Evolutionary conservation across 192 early-diverging fungal species (phyloP), one percentile per base, ranked within the genome.

Genomic region (Coemansia erecta): DNA sequence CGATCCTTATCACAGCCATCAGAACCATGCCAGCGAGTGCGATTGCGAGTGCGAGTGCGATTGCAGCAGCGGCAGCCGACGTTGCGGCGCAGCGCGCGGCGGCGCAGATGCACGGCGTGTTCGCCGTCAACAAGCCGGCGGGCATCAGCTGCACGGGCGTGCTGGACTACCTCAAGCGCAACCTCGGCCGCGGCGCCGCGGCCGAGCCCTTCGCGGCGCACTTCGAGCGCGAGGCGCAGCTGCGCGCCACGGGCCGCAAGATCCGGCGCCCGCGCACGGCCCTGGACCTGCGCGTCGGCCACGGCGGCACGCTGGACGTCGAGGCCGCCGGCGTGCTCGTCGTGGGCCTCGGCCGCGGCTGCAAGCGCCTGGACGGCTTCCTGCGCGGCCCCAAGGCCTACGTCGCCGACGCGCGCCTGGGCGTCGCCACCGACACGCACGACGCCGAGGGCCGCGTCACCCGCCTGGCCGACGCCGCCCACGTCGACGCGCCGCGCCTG

Each of bases 361-460:
- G 84, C 68, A 86, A 87, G 60, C 22, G 63, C 31, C 56, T 87
- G 33, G 45, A 64, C 13, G 47, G 21, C 17, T 86, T 69, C 60
- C 58, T 85, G 12, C 46, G 48, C 22, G 80, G 84, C 39, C 65
- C 58, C 14, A 86, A 86, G 57, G 63, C 78, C 41, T 88, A 88
- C 48, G n/a, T 73, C 44, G 86, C 81, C 17, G 77, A 66, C 0
- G 83, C 70, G 9, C 41, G 68, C 10, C 66, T 88, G 42, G 86
- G 86, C 21, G 52, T 77, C 18, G 69, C 74, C 10, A 88, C 86
- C 0, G 85, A 88, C 51, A 81, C 85, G 18, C 77, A 70, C 48
- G 86, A 88, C 45, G 63, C 81, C 0, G 76, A 82, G 53, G 86
- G 86, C 12, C 48, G 31, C 23, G 49, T 91, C 2, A 77, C 79